Evolutionary conservation across 202 grass and related monocot species (phyloP).

Genomic region (Schoenoplectus triqueter): DNA sequence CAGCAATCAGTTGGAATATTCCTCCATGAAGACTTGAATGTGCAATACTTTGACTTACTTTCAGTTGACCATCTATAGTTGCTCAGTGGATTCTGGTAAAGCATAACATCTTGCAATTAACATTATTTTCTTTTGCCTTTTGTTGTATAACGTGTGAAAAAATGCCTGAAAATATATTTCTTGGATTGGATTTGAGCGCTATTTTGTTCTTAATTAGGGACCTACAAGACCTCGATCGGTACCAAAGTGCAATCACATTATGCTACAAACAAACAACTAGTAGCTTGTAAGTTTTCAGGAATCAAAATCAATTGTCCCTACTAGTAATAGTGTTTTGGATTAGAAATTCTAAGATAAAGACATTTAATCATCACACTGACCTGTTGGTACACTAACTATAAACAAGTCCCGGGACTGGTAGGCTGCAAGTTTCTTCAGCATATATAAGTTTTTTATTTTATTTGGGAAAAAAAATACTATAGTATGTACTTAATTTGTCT

Average conservation of each 20-base stretch:
- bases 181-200: neutral
- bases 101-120: neutral
- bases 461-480: neutral
- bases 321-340: neutral
- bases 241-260: neutral
- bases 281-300: neutral
- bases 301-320: neutral
- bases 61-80: neutral
- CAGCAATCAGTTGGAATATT: neutral
- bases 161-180: neutral
- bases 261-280: neutral
- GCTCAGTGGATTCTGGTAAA: conserved; percentile 7
- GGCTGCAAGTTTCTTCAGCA: neutral
- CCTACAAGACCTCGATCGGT: neutral
- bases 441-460: neutral
- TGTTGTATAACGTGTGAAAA: neutral
- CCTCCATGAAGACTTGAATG: neutral
- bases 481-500: neutral
- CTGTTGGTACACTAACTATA: neutral
- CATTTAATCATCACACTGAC: neutral
- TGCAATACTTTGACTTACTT: too few relatives aligned
- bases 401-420: neutral
- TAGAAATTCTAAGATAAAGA: neutral
- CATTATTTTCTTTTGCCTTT: neutral
- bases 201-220: too few relatives aligned